phyloP scores from a whole-genome alignment of 2,329 filamentous ascomycete species.

The Alternaria angustiovoidea region DNA sequence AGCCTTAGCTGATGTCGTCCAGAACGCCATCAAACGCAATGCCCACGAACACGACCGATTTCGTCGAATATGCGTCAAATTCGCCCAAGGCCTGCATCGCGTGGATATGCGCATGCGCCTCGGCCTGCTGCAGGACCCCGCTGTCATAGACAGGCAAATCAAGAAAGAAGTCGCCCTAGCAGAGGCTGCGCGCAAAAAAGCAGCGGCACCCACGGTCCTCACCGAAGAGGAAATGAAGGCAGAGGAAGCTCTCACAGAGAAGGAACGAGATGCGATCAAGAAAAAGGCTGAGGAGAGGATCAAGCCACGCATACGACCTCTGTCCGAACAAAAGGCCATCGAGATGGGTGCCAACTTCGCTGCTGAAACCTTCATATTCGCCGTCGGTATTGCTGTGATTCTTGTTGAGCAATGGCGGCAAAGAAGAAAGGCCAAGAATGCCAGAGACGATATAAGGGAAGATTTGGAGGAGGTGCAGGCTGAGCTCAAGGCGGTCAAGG shows the following conservation, averaged over 20 bases:
- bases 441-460: slow-evolving; percentile 68
- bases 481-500: slow-evolving; percentile 48
- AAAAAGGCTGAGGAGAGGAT: slow-evolving; percentile 50
- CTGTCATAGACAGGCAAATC: slow-evolving; percentile 62
- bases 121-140: slow-evolving; percentile 69
- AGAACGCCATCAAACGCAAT: slow-evolving; percentile 74
- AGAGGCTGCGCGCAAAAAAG: slow-evolving; percentile 61
- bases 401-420: slow-evolving; percentile 69
- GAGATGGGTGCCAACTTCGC: slow-evolving; percentile 75
- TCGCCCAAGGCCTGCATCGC: slow-evolving; percentile 70
- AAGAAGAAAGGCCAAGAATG: slow-evolving; percentile 66
- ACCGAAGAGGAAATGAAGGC: slow-evolving; percentile 67
- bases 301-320: slow-evolving; percentile 66
- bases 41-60: slow-evolving; percentile 74
- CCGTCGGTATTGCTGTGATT: slow-evolving; percentile 69
- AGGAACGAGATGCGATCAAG: slow-evolving; percentile 59
- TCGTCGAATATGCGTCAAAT: slow-evolving; percentile 66
- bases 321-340: slow-evolving; percentile 73
- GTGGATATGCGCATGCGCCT: slow-evolving; percentile 74
- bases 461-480: slow-evolving; percentile 66
- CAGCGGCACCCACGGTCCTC: slow-evolving; percentile 66
- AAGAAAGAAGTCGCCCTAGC: slow-evolving; percentile 64
- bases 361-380: slow-evolving; percentile 71
- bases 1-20: slow-evolving; percentile 9
- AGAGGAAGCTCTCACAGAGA: slow-evolving; percentile 60